These are phyloP conservation scores for Posidonia australis DNA, from an alignment of 106 monocot species.

Conservation along the genomic window DNA sequence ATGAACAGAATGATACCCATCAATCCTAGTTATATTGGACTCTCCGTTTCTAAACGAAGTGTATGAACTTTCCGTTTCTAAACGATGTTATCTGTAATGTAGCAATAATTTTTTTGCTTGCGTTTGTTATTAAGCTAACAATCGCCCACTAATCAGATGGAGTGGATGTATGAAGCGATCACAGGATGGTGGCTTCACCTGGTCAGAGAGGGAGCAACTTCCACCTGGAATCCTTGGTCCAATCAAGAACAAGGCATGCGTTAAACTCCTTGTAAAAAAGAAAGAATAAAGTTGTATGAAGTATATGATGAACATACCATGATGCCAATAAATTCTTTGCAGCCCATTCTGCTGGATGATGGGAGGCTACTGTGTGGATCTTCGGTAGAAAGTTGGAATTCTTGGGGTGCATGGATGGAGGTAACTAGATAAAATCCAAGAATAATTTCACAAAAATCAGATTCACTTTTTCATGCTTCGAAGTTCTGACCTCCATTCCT, in stretches of 20 bases:
- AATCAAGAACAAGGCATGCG: slow-evolving; percentile 70
- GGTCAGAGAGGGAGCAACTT: slow-evolving; percentile 76
- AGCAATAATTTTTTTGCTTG: no score
- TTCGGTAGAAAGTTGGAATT: slow-evolving; percentile 98
- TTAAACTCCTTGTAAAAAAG: neutral
- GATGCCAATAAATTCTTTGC: neutral
- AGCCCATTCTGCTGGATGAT: slow-evolving; percentile 76
- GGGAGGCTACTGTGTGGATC: slow-evolving; percentile 81
- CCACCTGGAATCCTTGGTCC: slow-evolving; percentile 89
- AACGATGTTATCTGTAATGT: no score
- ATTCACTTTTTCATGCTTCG: no score
- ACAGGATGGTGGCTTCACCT: slow-evolving; percentile 53
- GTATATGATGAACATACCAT: neutral
- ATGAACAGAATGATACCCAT: no score
- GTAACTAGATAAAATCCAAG: slow-evolving; percentile 29
- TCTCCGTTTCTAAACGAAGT: no score
- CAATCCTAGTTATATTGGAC: no score
- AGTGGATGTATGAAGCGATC: slow-evolving; percentile 80
- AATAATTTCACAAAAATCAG: no score
- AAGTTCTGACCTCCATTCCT: neutral
- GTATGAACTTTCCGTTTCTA: no score
- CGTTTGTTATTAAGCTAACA: neutral
- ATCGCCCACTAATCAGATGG: slow-evolving; percentile 34
- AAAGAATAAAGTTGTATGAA: no score
- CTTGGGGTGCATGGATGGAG: slow-evolving; percentile 99